Evolutionary conservation across 768 basidiomycete genomes (phyloP).

Genomic region (Phylloporus sp.): DNA sequence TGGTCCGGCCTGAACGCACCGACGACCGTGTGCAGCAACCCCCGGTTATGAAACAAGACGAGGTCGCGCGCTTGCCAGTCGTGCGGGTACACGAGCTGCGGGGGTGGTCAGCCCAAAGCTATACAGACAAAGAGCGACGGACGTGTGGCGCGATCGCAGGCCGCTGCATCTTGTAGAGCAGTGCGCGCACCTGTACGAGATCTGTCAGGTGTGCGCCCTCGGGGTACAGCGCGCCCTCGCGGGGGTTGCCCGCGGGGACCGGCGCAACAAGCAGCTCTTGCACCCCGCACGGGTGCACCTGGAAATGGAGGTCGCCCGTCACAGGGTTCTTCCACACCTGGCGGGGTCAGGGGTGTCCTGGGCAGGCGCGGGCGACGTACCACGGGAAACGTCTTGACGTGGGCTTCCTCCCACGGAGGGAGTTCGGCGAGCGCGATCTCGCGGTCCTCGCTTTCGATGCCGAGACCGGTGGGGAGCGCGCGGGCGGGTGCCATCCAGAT

Average conservation of each 20-base stretch:
- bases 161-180: conserved; percentile 83
- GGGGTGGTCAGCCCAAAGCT: background rate
- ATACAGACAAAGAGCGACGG: background rate
- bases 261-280: conserved; percentile 68
- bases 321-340: conserved; percentile 92
- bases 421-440: conserved; percentile 67
- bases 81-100: conserved; percentile 78
- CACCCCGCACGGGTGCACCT: conserved; percentile 84
- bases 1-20: conserved; percentile 54
- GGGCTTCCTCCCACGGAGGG: conserved; percentile 78
- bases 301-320: conserved; percentile 77
- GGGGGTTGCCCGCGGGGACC: conserved; percentile 55
- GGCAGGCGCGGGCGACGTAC: conserved; percentile 30
- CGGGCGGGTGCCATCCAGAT: conserved; percentile 85
- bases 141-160: conserved; percentile 83
- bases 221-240: conserved; percentile 71
- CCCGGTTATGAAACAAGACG: conserved; percentile 71
- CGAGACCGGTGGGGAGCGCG: conserved; percentile 74
- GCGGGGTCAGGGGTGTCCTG: background rate
- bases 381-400: conserved; percentile 68
- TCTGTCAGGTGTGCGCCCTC: conserved; percentile 77
- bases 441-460: conserved; percentile 73
- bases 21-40: conserved; percentile 63
- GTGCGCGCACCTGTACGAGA: conserved; percentile 62
- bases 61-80: conserved; percentile 74